Percentiles rank a stretch among this genome's conserved stretches.
Evolutionary conservation across 176 grass and related monocot genomes (phyloP).

Genomic region (Neostapfia colusana): DNA sequence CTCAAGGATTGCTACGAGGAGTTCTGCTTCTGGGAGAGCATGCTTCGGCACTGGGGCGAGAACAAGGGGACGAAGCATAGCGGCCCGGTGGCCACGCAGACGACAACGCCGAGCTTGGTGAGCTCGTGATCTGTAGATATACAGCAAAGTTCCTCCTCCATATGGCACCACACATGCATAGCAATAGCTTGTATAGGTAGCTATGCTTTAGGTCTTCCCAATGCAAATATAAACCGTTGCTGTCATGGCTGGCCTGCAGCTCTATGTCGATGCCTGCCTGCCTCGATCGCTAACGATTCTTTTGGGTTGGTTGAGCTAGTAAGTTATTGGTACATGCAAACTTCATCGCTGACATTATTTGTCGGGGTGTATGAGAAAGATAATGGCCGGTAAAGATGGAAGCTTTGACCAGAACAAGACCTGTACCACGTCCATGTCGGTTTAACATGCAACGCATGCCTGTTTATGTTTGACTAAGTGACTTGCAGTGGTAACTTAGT

Average conservation of each 20-base stretch:
- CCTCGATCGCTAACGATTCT: conserved; percentile 37
- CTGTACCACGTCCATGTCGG: no score
- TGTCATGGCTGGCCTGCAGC: conserved; percentile 31
- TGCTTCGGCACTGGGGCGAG: conserved; percentile 90
- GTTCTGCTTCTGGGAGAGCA: conserved; percentile 91
- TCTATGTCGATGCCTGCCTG: conserved; percentile 14
- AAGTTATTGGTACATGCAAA: conserved; percentile 32
- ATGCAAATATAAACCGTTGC: conserved; percentile 25
- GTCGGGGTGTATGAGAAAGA: background rate
- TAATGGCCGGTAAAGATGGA: background rate
- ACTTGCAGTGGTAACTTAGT: background rate
- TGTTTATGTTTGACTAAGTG: background rate
- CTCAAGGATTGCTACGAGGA: conserved; percentile 73
- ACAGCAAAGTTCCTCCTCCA: conserved; percentile 11
- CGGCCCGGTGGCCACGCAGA: background rate
- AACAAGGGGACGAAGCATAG: background rate
- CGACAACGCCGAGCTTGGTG: conserved; percentile 28
- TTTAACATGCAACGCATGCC: background rate
- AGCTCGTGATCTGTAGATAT: conserved; percentile 51
- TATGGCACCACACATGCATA: conserved; percentile 49
- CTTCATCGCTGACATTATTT: conserved; percentile 16
- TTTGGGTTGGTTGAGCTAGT: conserved; percentile 42
- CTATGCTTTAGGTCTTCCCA: conserved; percentile 40
- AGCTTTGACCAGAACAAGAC: background rate
- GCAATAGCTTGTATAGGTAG: conserved; percentile 48